phyloP scores from a whole-genome alignment of 495 filamentous ascomycete genomes.

The Hypoxylon trugodes region DNA sequence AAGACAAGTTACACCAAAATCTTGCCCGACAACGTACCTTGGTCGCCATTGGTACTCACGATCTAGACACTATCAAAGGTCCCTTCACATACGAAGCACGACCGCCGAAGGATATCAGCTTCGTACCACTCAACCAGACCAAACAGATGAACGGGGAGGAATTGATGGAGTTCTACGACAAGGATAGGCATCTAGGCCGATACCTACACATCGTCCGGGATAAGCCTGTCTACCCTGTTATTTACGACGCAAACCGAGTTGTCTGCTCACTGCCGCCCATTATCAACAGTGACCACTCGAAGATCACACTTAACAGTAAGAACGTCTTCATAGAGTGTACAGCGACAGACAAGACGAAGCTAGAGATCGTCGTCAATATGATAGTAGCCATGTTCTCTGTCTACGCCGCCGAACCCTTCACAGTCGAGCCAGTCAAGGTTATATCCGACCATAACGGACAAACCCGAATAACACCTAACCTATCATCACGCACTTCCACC shows the following conservation, averaged over 20 bases:
- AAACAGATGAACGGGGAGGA: conserved; percentile 86
- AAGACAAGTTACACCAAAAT: conserved; percentile 98
- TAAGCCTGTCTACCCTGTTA: conserved; percentile 94
- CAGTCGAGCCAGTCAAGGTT: conserved; percentile 91
- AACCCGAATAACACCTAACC: conserved; percentile 79
- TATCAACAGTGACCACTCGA: conserved; percentile 96
- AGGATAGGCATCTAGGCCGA: conserved; percentile 66
- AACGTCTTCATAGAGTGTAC: conserved; percentile 98
- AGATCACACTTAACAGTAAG: conserved; percentile 86
- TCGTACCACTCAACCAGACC: conserved; percentile 88
- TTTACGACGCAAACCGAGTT: conserved; percentile 85
- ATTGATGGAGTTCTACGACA: conserved; percentile 95
- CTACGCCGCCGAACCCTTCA: conserved; percentile 88
- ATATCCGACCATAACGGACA: conserved; percentile 89
- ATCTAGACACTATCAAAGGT: conserved; percentile 90
- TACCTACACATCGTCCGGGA: conserved; percentile 94
- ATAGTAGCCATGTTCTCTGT: conserved; percentile 97
- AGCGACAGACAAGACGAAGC: conserved; percentile 94
- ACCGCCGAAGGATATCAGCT: conserved; percentile 90
- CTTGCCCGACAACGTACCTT: conserved; percentile 90
- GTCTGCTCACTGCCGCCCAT: conserved; percentile 96
- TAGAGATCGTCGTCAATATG: conserved; percentile 93
- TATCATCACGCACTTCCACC: conserved; percentile 75
- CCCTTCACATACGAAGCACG: conserved; percentile 97
- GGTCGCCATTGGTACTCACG: conserved; percentile 96